Evolutionary conservation across 495 filamentous ascomycete genomes (phyloP).

Genomic region (Tuber melanosporum): DNA sequence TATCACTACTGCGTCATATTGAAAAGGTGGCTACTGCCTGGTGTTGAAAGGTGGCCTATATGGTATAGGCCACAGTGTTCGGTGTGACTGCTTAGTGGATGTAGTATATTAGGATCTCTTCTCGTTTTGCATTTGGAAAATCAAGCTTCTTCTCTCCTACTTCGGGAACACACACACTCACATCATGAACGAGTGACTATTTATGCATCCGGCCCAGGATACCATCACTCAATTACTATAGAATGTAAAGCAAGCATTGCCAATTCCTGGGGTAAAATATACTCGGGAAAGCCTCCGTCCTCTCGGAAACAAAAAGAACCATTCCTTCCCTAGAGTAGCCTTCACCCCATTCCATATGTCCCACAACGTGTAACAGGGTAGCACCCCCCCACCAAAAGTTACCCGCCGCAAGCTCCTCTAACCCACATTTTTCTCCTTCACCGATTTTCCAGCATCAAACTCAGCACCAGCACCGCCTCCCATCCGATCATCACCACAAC

Average conservation of each 20-base stretch:
- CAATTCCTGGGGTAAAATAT: not conserved
- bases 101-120: too few relatives aligned
- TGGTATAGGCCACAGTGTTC: too few relatives aligned
- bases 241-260: not conserved
- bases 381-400: slow-evolving; percentile 5
- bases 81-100: too few relatives aligned
- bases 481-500: slow-evolving; percentile 3
- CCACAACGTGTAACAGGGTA: slow-evolving; percentile 17
- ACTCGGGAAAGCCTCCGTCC: not conserved
- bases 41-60: too few relatives aligned
- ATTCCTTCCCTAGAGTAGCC: not conserved
- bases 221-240: not conserved
- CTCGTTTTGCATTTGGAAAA: too few relatives aligned
- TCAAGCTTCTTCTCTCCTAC: too few relatives aligned
- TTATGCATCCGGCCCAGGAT: not conserved
- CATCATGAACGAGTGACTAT: not conserved
- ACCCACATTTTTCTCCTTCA: not conserved
- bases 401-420: not conserved
- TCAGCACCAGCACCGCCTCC: slow-evolving; percentile 4
- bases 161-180: too few relatives aligned
- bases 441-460: not conserved
- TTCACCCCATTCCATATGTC: not conserved
- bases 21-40: too few relatives aligned
- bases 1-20: too few relatives aligned
- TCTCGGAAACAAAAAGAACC: not conserved